These are phyloP conservation scores for Pilaira anomala DNA, from an alignment of 192 early-diverging fungal genomes.

Conservation along the genomic window DNA sequence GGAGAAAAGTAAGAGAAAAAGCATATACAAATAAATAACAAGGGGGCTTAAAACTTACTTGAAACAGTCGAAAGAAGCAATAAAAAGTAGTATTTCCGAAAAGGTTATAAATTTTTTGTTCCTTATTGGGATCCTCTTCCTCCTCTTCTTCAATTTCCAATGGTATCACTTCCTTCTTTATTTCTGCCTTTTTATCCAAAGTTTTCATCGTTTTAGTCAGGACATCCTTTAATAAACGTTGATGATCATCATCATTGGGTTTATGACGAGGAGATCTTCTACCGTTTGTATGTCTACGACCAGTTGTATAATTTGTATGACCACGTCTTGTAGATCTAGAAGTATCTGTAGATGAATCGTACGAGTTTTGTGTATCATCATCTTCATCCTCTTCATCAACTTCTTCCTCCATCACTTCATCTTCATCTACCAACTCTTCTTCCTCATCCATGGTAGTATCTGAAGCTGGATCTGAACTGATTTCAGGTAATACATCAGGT, in stretches of 20 bases:
- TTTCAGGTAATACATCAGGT: constrained; percentile 15
- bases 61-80: constrained; percentile 83
- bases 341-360: constrained; percentile 13
- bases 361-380: constrained; percentile 14
- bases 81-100: constrained; percentile 89
- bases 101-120: constrained; percentile 55
- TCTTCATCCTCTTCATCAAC: constrained; percentile 14
- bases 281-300: not conserved
- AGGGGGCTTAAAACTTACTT: constrained; percentile 49
- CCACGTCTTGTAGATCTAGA: not conserved
- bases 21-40: not conserved
- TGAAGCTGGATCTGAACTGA: not conserved
- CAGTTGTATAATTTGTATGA: not conserved
- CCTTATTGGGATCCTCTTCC: constrained; percentile 22
- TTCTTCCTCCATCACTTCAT: constrained; percentile 43
- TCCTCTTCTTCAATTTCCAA: constrained; percentile 46
- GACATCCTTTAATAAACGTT: constrained; percentile 26
- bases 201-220: constrained; percentile 21
- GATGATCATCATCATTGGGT: constrained; percentile 17
- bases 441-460: constrained; percentile 27
- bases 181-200: constrained; percentile 10
- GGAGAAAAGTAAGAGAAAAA: constrained; percentile 2
- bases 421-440: constrained; percentile 37
- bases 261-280: constrained; percentile 6
- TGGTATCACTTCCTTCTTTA: constrained; percentile 28